These are phyloP conservation scores for Viridothelium virens DNA, from an alignment of 495 filamentous ascomycete species.

Conservation along the genomic window DNA sequence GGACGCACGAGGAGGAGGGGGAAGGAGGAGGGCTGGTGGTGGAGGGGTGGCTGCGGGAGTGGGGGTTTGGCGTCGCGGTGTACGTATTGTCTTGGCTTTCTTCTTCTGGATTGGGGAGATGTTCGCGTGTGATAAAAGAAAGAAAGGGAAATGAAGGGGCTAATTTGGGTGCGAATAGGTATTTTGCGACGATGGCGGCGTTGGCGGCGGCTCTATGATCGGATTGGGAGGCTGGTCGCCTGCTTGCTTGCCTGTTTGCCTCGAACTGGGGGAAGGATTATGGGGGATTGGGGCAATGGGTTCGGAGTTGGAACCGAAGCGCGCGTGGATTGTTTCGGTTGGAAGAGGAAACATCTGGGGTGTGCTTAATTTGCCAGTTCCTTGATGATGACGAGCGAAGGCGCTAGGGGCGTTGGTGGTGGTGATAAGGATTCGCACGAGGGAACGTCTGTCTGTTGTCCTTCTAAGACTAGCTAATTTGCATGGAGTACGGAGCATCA, in stretches of 20 bases:
- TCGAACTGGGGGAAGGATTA: background rate
- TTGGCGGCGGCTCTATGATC: background rate
- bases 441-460: background rate
- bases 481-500: no score
- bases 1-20: no score
- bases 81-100: constrained; percentile 17
- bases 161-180: background rate
- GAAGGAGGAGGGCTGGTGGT: constrained; percentile 14
- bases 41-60: constrained; percentile 13
- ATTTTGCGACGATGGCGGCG: constrained; percentile 2
- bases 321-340: background rate
- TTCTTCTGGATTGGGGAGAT: background rate
- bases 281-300: background rate
- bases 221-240: background rate
- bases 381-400: background rate
- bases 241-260: no score
- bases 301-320: background rate
- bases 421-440: background rate
- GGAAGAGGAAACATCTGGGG: background rate
- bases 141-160: no score
- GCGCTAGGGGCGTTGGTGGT: background rate
- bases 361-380: background rate
- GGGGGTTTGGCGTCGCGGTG: constrained; percentile 19
- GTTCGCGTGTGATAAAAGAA: background rate
- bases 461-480: background rate